A percentile compares a stretch with the other conserved stretches of the same genome.
Evolutionary conservation across 2,329 filamentous ascomycete species (phyloP).

Genomic region (Allantophomopsis lycopodina): DNA sequence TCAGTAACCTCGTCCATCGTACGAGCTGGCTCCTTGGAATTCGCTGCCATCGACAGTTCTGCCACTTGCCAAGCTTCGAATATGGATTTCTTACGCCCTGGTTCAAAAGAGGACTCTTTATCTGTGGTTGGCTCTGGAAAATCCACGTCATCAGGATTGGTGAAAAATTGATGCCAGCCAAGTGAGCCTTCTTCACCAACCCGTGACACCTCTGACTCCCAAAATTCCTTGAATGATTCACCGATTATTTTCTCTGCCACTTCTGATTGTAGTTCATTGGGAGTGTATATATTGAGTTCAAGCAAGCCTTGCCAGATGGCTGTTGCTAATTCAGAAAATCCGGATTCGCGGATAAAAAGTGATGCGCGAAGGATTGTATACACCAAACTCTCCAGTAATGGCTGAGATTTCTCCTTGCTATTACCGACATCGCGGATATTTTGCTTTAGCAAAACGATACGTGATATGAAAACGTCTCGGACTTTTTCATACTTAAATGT

Average conservation of each 20-base stretch:
- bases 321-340: conserved; percentile 63
- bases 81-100: conserved; percentile 5
- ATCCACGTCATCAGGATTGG: conserved; percentile 11
- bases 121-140: conserved; percentile 9
- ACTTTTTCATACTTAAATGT: conserved; percentile 56
- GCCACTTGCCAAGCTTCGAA: conserved; percentile 30
- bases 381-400: conserved; percentile 26
- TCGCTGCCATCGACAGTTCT: conserved; percentile 35
- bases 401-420: not conserved
- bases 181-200: conserved; percentile 60
- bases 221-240: conserved; percentile 56
- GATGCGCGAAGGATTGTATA: conserved; percentile 69
- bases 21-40: conserved; percentile 50
- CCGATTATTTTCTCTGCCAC: conserved; percentile 3
- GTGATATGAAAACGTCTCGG: conserved; percentile 42
- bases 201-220: conserved; percentile 72
- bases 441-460: conserved; percentile 32
- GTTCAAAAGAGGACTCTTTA: not conserved
- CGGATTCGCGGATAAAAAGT: conserved; percentile 59
- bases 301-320: conserved; percentile 74
- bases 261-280: conserved; percentile 16
- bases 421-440: not conserved
- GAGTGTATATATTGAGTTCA: conserved; percentile 54
- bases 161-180: conserved; percentile 52
- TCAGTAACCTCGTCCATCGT: conserved; percentile 61